These are phyloP conservation scores for Candolleomyces eurysporus DNA, from an alignment of 768 basidiomycete genomes.

Conservation along the genomic window DNA sequence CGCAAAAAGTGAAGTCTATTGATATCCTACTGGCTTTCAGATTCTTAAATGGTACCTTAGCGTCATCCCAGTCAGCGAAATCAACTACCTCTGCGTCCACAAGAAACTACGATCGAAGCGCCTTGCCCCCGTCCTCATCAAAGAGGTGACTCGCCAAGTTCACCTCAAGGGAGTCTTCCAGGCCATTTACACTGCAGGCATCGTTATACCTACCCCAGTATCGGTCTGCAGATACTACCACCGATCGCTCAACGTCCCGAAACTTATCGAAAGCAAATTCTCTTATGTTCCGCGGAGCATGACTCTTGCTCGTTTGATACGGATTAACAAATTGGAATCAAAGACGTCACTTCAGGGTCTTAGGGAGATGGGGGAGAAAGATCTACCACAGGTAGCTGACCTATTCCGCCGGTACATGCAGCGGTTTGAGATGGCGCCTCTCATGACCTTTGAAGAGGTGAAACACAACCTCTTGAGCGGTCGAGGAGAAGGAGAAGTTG, in stretches of 20 bases:
- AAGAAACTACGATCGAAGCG: conserved; percentile 97
- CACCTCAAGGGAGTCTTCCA: conserved; percentile 91
- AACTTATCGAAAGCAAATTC: conserved; percentile 89
- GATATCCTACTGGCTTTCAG: not conserved
- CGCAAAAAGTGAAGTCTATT: conserved; percentile 64
- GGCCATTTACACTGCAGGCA: conserved; percentile 94
- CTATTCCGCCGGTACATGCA: conserved; percentile 78
- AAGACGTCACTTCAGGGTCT: conserved; percentile 57
- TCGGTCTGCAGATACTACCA: conserved; percentile 92
- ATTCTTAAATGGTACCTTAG: conserved; percentile 34
- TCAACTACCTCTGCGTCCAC: conserved; percentile 97
- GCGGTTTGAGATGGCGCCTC: conserved; percentile 80
- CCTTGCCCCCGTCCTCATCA: conserved; percentile 92
- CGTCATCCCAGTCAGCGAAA: conserved; percentile 74
- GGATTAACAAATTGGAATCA: conserved; percentile 64
- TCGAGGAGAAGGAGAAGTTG: conserved; percentile 54
- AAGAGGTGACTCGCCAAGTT: conserved; percentile 92
- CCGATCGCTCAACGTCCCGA: conserved; percentile 86
- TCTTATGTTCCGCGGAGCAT: conserved; percentile 81
- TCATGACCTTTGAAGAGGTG: conserved; percentile 75
- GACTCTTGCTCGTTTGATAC: conserved; percentile 91
- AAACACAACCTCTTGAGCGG: conserved; percentile 90
- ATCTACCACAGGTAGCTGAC: conserved; percentile 66
- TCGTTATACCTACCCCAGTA: conserved; percentile 91
- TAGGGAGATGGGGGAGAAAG: conserved; percentile 84